Percentiles rank a stretch among this genome's conserved stretches.
These are phyloP conservation scores for Penicillium sp. DNA, from an alignment of 2,329 filamentous ascomycete genomes.

Conservation along the genomic window DNA sequence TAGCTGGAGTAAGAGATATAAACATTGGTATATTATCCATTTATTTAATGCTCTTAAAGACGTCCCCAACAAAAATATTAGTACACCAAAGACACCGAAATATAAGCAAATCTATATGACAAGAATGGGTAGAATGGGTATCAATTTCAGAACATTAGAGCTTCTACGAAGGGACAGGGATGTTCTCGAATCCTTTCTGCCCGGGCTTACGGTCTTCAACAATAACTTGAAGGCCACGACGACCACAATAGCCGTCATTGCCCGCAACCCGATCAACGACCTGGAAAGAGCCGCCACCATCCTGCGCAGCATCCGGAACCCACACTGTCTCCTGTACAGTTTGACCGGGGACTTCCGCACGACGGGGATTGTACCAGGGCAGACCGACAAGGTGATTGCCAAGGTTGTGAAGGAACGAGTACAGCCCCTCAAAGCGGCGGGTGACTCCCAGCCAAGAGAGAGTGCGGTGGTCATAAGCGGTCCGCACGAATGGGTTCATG, in stretches of 20 bases:
- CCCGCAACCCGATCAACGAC: conserved; percentile 38
- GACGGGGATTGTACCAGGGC: conserved; percentile 60
- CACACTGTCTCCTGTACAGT: conserved; percentile 41
- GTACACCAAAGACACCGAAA: not conserved
- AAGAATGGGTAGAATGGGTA: conserved; percentile 1
- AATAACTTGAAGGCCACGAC: conserved; percentile 44
- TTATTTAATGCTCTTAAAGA: not conserved
- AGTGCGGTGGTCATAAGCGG: conserved; percentile 61
- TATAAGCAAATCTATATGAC: not conserved
- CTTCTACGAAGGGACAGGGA: conserved; percentile 36
- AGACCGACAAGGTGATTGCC: conserved; percentile 56
- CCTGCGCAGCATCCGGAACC: conserved; percentile 31
- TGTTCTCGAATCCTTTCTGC: conserved; percentile 46
- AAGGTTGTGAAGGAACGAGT: conserved; percentile 58
- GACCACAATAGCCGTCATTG: conserved; percentile 47
- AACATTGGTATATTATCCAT: not conserved
- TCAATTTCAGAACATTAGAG: conserved; percentile 1
- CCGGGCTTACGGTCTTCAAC: conserved; percentile 42
- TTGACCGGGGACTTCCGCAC: conserved; percentile 58
- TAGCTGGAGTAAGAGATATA: not conserved
- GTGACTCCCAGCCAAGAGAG: conserved; percentile 59
- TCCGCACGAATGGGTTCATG: conserved; percentile 72
- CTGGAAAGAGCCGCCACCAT: conserved; percentile 40
- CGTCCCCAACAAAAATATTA: not conserved
- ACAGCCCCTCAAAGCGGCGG: conserved; percentile 64